Evolutionary conservation across 257 asterid species (phyloP).

Genomic region (Fraxinus excelsior): DNA sequence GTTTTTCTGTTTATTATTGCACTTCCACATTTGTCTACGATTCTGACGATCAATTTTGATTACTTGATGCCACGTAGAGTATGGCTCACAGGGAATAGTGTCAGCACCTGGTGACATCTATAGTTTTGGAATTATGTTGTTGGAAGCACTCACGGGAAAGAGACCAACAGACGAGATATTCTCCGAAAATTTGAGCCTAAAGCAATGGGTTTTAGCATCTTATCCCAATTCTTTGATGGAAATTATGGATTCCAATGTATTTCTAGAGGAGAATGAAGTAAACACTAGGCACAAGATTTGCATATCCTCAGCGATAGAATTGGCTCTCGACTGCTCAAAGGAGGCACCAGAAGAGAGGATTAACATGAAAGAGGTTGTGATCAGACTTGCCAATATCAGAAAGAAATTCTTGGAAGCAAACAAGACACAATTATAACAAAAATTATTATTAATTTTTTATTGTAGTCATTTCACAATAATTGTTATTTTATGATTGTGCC

Average conservation of each 20-base stretch:
- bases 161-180: slow-evolving; percentile 29
- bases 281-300: neutral
- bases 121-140: slow-evolving; percentile 34
- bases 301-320: slow-evolving; percentile 20
- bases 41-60: neutral
- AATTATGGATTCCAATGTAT: slow-evolving; percentile 25
- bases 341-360: slow-evolving; percentile 31
- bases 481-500: too few species aligned
- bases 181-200: slow-evolving; percentile 19
- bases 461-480: too few species aligned
- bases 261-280: slow-evolving; percentile 16
- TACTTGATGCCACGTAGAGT: neutral
- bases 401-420: slow-evolving; percentile 20
- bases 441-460: neutral
- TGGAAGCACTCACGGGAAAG: slow-evolving; percentile 29
- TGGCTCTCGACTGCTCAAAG: slow-evolving; percentile 30
- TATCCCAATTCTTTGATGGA: slow-evolving; percentile 27
- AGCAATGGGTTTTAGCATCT: slow-evolving; percentile 30
- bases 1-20: neutral
- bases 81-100: slow-evolving; percentile 27
- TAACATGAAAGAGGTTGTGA: slow-evolving; percentile 28
- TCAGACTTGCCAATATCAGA: slow-evolving; percentile 28
- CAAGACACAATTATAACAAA: neutral
- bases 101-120: slow-evolving; percentile 26
- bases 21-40: neutral